Conservation (phyloP, 306 rosid genomes). For the Canavalia ensiformis region DNA sequence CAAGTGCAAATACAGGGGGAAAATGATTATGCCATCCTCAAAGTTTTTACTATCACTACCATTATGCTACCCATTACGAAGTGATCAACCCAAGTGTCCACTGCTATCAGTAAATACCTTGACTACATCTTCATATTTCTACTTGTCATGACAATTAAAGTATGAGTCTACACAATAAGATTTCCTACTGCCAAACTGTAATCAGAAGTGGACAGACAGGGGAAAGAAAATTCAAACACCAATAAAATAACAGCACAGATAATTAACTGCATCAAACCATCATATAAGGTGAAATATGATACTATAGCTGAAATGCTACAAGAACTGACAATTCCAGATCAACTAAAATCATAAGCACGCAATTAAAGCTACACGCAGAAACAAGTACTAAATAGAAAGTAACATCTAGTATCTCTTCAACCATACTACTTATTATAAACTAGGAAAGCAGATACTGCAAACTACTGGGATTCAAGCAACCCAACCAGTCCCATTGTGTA, state of each 20-base stretch:
- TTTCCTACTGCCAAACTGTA: slow-evolving; percentile 49
- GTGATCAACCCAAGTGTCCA: slow-evolving; percentile 83
- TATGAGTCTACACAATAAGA: slow-evolving; percentile 55
- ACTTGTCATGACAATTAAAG: slow-evolving; percentile 58
- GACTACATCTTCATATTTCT: slow-evolving; percentile 75
- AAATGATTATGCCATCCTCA: slow-evolving; percentile 99
- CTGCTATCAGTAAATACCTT: slow-evolving; percentile 75
- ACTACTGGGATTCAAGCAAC: slow-evolving; percentile 94
- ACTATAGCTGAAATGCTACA: slow-evolving; percentile 76
- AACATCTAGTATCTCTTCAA: slow-evolving; percentile 78
- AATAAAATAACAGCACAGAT: slow-evolving; percentile 47
- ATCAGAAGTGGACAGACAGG: slow-evolving; percentile 3
- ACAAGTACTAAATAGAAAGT: slow-evolving; percentile 69
- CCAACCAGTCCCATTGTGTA: slow-evolving; percentile 92
- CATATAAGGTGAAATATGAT: slow-evolving; percentile 60
- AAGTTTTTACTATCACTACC: slow-evolving; percentile 93
- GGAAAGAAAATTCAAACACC: slow-evolving; percentile 33
- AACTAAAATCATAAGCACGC: slow-evolving; percentile 76
- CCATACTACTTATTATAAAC: slow-evolving; percentile 88
- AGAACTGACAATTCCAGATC: slow-evolving; percentile 59
- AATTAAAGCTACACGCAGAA: slow-evolving; percentile 79
- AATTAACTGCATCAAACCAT: slow-evolving; percentile 67
- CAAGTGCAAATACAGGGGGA: slow-evolving; percentile 99
- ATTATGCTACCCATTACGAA: slow-evolving; percentile 87
- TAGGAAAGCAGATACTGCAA: slow-evolving; percentile 86